Evolutionary conservation across 2,329 filamentous ascomycete species (phyloP), one percentile per base, ranked within the genome.

Genomic region (Diaporthe vexans): DNA sequence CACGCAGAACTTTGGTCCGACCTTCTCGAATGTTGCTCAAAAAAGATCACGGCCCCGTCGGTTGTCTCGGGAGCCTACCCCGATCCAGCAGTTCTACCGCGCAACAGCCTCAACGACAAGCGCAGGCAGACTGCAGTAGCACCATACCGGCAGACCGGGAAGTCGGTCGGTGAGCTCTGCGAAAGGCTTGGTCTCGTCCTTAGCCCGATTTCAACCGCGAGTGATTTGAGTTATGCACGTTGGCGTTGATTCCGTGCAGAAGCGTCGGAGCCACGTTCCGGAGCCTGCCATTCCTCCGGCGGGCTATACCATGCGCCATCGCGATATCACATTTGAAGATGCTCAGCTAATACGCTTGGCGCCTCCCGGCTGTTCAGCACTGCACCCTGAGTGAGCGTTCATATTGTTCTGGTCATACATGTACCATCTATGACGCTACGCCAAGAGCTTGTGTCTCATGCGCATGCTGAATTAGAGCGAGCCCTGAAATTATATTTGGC

Each of bases 71-170:
- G 33, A 51, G 63, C 63, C 63, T 68, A 29, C 15, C 63, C 33
- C 63, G 63, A 68, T 68, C 48, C 48, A 68, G 63, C 63, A 68
- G 63, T 54, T 68, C 29, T 54, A 54, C 63, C 63, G 63, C 48
- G 48, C 9, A 68, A 54, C 63, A 54, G 48, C 63, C 48, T 68
- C 48, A 54, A 54, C 63, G n/a, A 54, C 48, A 37, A 29, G 29
- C 48, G n/a, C 48, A 40, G 48, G 48, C 63, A 63, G 19, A 54
- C 63, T 29, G 63, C 63, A 54, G 48, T 68, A 68, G 63, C 48
- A 68, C 63, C 33, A 52, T 68, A 40, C 63, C 63, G 48, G 33
- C 33, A 52, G 54, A 40, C 63, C 63, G 48, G 33, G 63, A 68
- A 26, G 63, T 33, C 63, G 48, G n/a, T 54, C 63, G 46, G 63